phyloP scores from a whole-genome alignment of 2,329 filamentous ascomycete genomes.

The Penicillium thymicola region DNA sequence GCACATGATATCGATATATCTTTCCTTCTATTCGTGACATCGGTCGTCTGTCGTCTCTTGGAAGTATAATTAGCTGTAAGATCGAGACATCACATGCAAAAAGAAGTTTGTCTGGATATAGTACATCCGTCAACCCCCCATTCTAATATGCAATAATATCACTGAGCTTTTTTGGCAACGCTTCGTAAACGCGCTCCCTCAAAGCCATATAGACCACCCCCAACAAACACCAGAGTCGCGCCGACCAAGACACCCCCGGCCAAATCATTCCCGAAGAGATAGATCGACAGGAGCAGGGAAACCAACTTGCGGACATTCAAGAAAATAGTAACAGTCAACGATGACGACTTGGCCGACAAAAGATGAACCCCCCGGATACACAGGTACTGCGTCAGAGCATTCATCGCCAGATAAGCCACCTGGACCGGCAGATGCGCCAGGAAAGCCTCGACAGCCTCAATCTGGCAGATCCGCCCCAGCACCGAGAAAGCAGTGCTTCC shows the following conservation, averaged over 20 bases:
- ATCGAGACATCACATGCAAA: background rate
- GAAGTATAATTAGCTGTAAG: background rate
- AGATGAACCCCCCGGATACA: constrained; percentile 96
- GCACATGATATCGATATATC: constrained; percentile 19
- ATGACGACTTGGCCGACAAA: constrained; percentile 82
- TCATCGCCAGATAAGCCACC: constrained; percentile 41
- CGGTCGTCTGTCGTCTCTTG: background rate
- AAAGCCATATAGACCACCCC: constrained; percentile 85
- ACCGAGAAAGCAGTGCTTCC: constrained; percentile 11
- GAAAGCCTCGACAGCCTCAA: constrained; percentile 22
- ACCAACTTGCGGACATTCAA: constrained; percentile 93
- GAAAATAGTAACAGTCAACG: constrained; percentile 93
- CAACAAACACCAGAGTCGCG: constrained; percentile 80
- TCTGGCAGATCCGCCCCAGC: constrained; percentile 12
- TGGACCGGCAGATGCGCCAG: constrained; percentile 34
- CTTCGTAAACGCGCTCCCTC: constrained; percentile 51
- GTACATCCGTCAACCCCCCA: background rate
- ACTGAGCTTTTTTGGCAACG: constrained; percentile 21
- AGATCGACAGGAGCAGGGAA: constrained; percentile 85
- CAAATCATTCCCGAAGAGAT: constrained; percentile 85
- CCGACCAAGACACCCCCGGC: constrained; percentile 74
- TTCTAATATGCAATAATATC: background rate
- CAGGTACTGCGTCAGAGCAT: constrained; percentile 82
- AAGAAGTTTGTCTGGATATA: background rate
- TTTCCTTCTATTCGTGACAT: background rate